A percentile compares a stretch with the other conserved stretches of the same genome.
phyloP scores from a whole-genome alignment of 2,329 filamentous ascomycete genomes.

The Aspergillus pseudotamarii region DNA sequence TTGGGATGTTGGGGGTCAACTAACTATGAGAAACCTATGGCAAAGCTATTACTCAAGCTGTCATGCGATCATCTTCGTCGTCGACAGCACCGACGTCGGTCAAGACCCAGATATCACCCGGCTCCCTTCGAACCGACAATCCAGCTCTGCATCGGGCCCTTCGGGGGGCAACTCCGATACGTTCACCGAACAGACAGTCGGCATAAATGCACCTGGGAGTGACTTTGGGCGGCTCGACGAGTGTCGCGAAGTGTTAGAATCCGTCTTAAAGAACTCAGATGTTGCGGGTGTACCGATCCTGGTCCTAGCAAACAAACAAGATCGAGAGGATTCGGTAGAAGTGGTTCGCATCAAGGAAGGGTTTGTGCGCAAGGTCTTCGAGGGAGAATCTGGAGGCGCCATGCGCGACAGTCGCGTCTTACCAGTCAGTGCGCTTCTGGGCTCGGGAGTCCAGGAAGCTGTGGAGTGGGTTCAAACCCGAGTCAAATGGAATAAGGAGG shows the following conservation, averaged over 20 bases:
- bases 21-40: constrained; percentile 86
- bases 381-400: constrained; percentile 83
- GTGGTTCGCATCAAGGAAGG: constrained; percentile 97
- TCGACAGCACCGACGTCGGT: constrained; percentile 91
- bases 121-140: constrained; percentile 37
- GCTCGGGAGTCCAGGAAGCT: constrained; percentile 83
- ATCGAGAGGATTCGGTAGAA: constrained; percentile 95
- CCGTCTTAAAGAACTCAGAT: constrained; percentile 83
- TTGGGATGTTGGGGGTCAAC: constrained; percentile 96
- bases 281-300: constrained; percentile 89
- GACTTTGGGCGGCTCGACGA: constrained; percentile 70
- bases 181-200: constrained; percentile 38
- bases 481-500: constrained; percentile 96
- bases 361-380: constrained; percentile 90
- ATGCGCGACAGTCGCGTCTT: constrained; percentile 90
- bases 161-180: constrained; percentile 17
- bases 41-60: constrained; percentile 92
- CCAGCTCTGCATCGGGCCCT: constrained; percentile 30
- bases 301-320: constrained; percentile 96
- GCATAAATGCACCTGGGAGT: constrained; percentile 39
- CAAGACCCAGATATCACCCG: constrained; percentile 70
- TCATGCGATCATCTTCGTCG: constrained; percentile 96
- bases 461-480: constrained; percentile 95
- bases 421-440: constrained; percentile 83
- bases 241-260: constrained; percentile 85